Evolutionary conservation across 2,329 filamentous ascomycete species (phyloP).

Genomic region (Phialophora verrucosa): DNA sequence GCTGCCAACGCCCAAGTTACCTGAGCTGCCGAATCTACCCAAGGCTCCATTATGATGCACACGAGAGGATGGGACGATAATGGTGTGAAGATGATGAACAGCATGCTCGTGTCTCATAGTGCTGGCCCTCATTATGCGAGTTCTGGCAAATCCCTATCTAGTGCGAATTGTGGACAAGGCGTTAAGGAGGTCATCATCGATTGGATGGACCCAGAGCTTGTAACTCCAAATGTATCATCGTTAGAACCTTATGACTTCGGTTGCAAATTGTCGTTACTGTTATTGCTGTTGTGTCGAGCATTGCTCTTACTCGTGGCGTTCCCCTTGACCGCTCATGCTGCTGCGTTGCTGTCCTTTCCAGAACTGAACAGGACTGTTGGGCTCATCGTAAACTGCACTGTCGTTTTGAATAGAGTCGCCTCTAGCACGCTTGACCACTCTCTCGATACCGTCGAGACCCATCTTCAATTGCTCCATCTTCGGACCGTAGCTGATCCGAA

Average conservation of each 20-base stretch:
- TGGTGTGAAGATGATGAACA: neutral
- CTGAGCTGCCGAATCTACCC: conserved; percentile 27
- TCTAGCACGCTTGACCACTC: conserved; percentile 65
- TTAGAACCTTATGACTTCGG: neutral
- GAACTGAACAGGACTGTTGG: conserved; percentile 27
- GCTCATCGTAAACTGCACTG: conserved; percentile 33
- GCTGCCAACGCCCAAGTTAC: conserved; percentile 27
- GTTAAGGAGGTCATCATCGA: conserved; percentile 17
- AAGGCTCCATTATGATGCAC: conserved; percentile 19
- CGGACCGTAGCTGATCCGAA: conserved; percentile 79
- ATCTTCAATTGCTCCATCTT: conserved; percentile 77
- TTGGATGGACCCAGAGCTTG: conserved; percentile 8
- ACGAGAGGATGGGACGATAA: conserved; percentile 7
- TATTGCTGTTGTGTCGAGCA: neutral
- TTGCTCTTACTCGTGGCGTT: neutral
- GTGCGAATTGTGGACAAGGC: conserved; percentile 3
- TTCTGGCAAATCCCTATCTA: conserved; percentile 9
- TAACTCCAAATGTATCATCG: conserved; percentile 26
- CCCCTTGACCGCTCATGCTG: neutral
- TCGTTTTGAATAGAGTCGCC: conserved; percentile 40
- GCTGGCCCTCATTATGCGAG: neutral
- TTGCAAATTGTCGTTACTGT: neutral
- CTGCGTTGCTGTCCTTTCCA: conserved; percentile 18
- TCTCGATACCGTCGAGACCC: conserved; percentile 83
- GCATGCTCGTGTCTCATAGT: conserved; percentile 10